Evolutionary conservation across 129 eudicot species (phyloP).

Genomic region (Flaveria sonorensis): DNA sequence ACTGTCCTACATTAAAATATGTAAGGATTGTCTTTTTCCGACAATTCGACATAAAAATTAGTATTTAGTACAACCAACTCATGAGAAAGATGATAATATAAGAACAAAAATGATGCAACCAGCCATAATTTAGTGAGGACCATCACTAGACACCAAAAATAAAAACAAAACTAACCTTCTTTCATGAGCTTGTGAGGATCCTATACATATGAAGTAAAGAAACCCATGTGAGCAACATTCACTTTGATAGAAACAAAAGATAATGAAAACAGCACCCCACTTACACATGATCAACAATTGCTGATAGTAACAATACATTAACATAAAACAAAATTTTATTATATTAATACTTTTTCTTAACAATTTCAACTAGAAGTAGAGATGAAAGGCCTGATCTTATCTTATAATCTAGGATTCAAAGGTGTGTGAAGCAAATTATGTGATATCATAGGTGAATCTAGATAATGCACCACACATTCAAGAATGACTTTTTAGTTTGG

Average conservation of each 20-base stretch:
- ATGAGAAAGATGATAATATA: neutral
- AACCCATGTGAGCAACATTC: conserved; percentile 47
- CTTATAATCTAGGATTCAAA: neutral
- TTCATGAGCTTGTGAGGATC: conserved; percentile 28
- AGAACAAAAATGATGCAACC: conserved; percentile 2
- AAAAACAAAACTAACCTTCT: conserved; percentile 16
- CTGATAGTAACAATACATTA: conserved; percentile 29
- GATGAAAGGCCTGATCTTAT: neutral
- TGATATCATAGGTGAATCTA: too few species aligned
- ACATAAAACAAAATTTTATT: conserved; percentile 28
- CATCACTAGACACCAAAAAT: conserved; percentile 33
- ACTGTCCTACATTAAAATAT: neutral
- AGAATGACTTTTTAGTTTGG: too few species aligned
- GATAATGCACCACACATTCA: too few species aligned
- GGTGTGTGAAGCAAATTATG: conserved; percentile 3
- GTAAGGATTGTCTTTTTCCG: neutral
- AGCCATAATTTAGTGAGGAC: conserved; percentile 28
- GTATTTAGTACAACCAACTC: conserved; percentile 5
- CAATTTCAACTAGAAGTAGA: neutral
- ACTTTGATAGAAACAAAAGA: conserved; percentile 25
- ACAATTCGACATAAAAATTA: neutral
- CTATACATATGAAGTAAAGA: conserved; percentile 20
- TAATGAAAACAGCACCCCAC: conserved; percentile 22
- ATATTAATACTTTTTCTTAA: neutral
- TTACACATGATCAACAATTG: conserved; percentile 32